These are phyloP conservation scores for Licmophora abbreviata DNA, from an alignment of 108 stramenopile species.

Conservation along the genomic window DNA sequence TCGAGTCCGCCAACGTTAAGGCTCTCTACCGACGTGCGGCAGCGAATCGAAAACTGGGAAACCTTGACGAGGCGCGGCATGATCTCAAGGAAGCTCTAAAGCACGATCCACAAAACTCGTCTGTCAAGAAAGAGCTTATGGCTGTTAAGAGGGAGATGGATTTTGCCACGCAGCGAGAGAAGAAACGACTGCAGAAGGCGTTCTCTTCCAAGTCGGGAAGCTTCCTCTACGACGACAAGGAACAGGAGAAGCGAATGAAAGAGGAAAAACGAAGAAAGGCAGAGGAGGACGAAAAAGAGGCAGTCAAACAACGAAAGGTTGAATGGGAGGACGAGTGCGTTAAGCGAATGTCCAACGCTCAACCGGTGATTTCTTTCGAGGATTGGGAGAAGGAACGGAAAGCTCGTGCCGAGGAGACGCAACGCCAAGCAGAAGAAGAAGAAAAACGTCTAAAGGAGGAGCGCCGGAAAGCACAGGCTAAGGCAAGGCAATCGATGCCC, in stretches of 20 bases:
- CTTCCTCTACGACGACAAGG: constrained; percentile 70
- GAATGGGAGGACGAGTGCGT: constrained; percentile 87
- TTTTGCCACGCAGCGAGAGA: constrained; percentile 34
- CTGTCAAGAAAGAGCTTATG: constrained; percentile 60
- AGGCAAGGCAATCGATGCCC: constrained; percentile 13
- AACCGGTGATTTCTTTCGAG: constrained; percentile 59
- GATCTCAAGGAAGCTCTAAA: constrained; percentile 54
- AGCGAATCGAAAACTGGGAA: constrained; percentile 49
- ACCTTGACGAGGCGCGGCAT: constrained; percentile 36
- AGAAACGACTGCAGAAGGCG: constrained; percentile 51
- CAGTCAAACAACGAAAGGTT: constrained; percentile 46
- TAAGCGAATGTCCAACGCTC: constrained; percentile 48
- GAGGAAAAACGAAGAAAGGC: constrained; percentile 26
- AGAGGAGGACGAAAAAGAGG: constrained; percentile 46
- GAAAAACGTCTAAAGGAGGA: constrained; percentile 34
- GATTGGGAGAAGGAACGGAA: constrained; percentile 70
- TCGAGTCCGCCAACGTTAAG: constrained; percentile 73
- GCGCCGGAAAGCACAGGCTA: constrained; percentile 24
- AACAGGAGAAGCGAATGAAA: constrained; percentile 53
- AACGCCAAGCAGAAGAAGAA: constrained; percentile 40
- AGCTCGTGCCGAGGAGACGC: constrained; percentile 19
- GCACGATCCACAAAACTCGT: constrained; percentile 44
- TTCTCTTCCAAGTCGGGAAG: constrained; percentile 27
- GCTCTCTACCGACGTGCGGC: constrained; percentile 71
- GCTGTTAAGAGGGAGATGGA: constrained; percentile 49